phyloP scores from a whole-genome alignment of 495 filamentous ascomycete genomes.

The Trichoderma orchidacearum region DNA sequence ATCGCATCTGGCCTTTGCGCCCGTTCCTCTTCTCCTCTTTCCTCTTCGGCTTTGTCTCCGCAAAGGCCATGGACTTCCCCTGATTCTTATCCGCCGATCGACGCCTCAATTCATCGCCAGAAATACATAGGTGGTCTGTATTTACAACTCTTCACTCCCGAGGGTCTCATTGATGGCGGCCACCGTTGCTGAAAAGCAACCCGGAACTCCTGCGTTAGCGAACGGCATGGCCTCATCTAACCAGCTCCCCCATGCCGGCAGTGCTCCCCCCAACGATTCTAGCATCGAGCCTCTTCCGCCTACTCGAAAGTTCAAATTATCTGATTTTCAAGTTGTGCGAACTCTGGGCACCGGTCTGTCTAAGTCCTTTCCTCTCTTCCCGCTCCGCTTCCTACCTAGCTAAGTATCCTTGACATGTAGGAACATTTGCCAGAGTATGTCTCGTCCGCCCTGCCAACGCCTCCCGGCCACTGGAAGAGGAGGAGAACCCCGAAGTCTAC shows the following conservation, averaged over 20 bases:
- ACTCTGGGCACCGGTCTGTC: conserved; percentile 75
- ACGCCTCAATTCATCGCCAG: not conserved
- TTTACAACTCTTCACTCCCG: not conserved
- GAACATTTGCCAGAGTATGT: conserved; percentile 94
- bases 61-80: not conserved
- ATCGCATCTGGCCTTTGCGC: not conserved
- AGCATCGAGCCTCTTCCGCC: conserved; percentile 11
- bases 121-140: not conserved
- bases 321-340: conserved; percentile 75
- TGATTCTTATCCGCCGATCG: not conserved
- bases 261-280: conserved; percentile 1
- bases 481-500: conserved; percentile 47
- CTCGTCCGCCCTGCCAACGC: conserved; percentile 51
- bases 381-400: not conserved
- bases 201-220: not conserved
- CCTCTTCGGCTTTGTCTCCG: not conserved
- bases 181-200: conserved; percentile 5
- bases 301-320: conserved; percentile 22
- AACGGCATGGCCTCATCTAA: conserved; percentile 8
- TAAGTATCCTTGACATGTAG: conserved; percentile 33
- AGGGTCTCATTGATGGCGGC: conserved; percentile 11
- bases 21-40: not conserved
- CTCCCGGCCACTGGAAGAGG: conserved; percentile 35
- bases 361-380: not conserved
- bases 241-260: conserved; percentile 6